Evolutionary conservation across 345 rosid species (phyloP), one percentile per base, ranked within the genome.

Genomic region (Murraya paniculata): DNA sequence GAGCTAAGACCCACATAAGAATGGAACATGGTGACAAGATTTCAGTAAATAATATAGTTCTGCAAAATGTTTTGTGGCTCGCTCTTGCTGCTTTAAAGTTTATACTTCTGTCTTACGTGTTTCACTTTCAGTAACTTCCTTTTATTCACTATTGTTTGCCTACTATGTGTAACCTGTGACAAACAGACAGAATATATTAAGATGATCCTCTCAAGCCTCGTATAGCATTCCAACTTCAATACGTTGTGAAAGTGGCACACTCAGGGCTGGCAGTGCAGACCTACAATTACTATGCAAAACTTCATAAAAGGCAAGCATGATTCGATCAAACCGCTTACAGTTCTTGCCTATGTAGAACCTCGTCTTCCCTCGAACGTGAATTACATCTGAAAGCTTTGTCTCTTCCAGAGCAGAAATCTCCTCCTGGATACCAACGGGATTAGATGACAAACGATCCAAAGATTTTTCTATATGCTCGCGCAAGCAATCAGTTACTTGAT

Each of bases 221-320:
- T 91, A 89, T 5, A 88, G 82, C 95, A 91, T 89, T 61, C 91
- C 93, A 2, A 91, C 91, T 73, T 91, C 93, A 25, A 88, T 87
- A 5, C 88, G 82, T 48, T 89, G 89, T 5, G 80, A 76, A 24
- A 79, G 80, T 1, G 90, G 91, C 78, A 88, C 82, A 50, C 90
- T 90, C 21, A 91, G 77, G 31, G 88, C 85, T 31, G 93, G 95
- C 69, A 91, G 81, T 10, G 91, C 88, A 21, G 95, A 84, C 81
- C 95, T 87, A 27, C 91, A 89, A 56, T 91, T 91, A 67, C 80
- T 79, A 61, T 89, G 91, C 88, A 91, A 39, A 41, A 86, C 84
- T 79, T 89, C 91, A 72, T 89, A 91, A 76, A 91, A 91, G 5
- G 83, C 84, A 45, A 91, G 89, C 89, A 86, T 80, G 35, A 81